Base-by-base conservation (phyloP, 1,139 yeast genomes). In the Candida sanyaensis region DNA sequence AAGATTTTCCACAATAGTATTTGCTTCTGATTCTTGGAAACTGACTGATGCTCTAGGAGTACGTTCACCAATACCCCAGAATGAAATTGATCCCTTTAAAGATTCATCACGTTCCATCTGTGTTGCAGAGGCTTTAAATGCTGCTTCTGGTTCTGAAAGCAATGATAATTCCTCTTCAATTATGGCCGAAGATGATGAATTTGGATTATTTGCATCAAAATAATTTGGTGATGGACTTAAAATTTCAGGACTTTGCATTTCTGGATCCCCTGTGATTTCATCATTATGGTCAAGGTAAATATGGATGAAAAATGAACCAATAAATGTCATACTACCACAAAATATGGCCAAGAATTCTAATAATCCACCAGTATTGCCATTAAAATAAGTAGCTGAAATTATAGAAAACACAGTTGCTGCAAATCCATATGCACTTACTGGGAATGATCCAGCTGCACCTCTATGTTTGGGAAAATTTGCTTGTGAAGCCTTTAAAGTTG, bases 391-490 rank as follows among this genome's bases (percentile, higher is more conserved):
- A 2, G 83, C 78, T 9, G 84, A 73, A 12, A 81, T 57, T 1
- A 77, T 51, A 3, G 77, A 69, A 54, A 74, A 73, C 11, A 75
- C 51, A 4, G 77, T 74, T 11, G 80, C 80, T 2, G 77, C 65
- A 49, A 82, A 64, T 0, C 86, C 88, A 60, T 75, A 82, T 2
- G 81, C 68, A 31, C 86, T 74, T 2, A 81, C 84, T 1, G 87
- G 87, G 21, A 79, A 68, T 1, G 86, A 83, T 4, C 84, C 83
- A 4, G 92, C 92, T 4, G 83, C 75, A 13, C 93, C 93, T 56
- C 86, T 72, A 57, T 84, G 82, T 32, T 77, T 67, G 0, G 92
- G 91, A 55, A 86, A 86, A 60, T 86, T 86, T 2, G 86, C 70
- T 21, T 88, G 86, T 2, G 87, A 80, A 7, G 86, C 84, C 54